Percentiles rank a stretch among this genome's conserved stretches.
Conservation (phyloP, 2,329 filamentous ascomycete genomes). For the Pseudogymnoascus verrucosus region DNA sequence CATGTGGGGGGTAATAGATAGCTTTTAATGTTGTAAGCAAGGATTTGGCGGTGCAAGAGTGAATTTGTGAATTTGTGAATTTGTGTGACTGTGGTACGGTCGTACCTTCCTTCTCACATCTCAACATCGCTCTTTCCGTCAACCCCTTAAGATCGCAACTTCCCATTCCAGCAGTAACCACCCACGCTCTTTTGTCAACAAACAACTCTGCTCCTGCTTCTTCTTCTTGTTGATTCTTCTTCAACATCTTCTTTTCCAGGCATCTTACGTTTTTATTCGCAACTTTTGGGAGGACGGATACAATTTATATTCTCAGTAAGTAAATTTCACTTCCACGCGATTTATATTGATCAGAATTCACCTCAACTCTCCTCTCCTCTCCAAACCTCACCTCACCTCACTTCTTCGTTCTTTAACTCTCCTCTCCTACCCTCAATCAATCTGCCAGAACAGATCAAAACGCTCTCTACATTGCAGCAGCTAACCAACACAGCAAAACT, state of each 20-base stretch:
- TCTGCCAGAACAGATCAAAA: not conserved
- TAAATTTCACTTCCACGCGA: not conserved
- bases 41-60: not conserved
- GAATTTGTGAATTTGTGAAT: constrained; percentile 1
- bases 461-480: not conserved
- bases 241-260: constrained; percentile 5
- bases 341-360: not conserved
- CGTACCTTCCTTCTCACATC: not conserved
- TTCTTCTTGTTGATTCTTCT: not conserved
- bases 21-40: not conserved
- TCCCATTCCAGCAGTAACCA: not conserved
- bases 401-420: not conserved
- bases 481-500: not conserved
- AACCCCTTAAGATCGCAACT: not conserved
- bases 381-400: not conserved
- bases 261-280: constrained; percentile 5
- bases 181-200: not conserved
- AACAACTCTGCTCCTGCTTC: not conserved
- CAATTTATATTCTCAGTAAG: constrained; percentile 6
- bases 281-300: constrained; percentile 1
- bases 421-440: not conserved
- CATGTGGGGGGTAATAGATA: not conserved
- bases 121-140: not conserved
- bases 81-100: not conserved
- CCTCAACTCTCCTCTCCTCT: not conserved